Percentiles rank a stretch among this genome's conserved stretches.
These are phyloP conservation scores for Penicillium verhagenii DNA, from an alignment of 495 filamentous ascomycete species.

Conservation along the genomic window DNA sequence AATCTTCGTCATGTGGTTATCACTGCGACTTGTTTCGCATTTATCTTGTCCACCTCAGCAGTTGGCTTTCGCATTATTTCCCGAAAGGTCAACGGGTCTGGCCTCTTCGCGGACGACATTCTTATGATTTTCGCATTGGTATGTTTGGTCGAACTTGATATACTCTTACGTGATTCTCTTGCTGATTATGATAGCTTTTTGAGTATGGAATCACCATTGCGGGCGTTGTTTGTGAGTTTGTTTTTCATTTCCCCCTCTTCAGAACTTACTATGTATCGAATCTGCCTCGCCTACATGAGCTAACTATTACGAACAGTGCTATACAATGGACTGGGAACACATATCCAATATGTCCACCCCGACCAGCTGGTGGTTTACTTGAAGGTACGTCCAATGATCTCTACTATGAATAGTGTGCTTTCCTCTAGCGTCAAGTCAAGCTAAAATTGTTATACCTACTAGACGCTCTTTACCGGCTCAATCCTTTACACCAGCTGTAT, in stretches of 20 bases:
- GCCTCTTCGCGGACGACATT: slow-evolving; percentile 21
- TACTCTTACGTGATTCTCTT: neutral
- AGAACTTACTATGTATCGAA: too few relatives aligned
- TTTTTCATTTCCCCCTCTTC: neutral
- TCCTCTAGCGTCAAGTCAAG: neutral
- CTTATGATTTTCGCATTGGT: slow-evolving; percentile 22
- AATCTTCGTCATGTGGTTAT: slow-evolving; percentile 28
- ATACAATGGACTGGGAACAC: slow-evolving; percentile 26
- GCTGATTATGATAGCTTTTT: slow-evolving; percentile 8
- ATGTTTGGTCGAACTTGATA: neutral
- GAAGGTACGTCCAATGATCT: slow-evolving; percentile 11
- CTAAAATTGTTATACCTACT: neutral
- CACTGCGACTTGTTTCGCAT: slow-evolving; percentile 25
- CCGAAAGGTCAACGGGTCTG: slow-evolving; percentile 22
- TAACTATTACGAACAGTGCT: slow-evolving; percentile 14
- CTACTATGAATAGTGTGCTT: too few relatives aligned
- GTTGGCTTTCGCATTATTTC: slow-evolving; percentile 24
- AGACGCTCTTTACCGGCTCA: slow-evolving; percentile 25
- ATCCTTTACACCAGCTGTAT: slow-evolving; percentile 26
- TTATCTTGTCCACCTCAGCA: slow-evolving; percentile 24
- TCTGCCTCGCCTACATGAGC: neutral
- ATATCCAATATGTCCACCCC: slow-evolving; percentile 16
- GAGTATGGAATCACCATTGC: slow-evolving; percentile 25
- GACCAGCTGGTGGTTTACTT: slow-evolving; percentile 18
- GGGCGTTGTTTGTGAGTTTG: slow-evolving; percentile 20